Base-by-base conservation (phyloP, 805 yeast genomes). In the Cyberlindnera euphorbiae region DNA sequence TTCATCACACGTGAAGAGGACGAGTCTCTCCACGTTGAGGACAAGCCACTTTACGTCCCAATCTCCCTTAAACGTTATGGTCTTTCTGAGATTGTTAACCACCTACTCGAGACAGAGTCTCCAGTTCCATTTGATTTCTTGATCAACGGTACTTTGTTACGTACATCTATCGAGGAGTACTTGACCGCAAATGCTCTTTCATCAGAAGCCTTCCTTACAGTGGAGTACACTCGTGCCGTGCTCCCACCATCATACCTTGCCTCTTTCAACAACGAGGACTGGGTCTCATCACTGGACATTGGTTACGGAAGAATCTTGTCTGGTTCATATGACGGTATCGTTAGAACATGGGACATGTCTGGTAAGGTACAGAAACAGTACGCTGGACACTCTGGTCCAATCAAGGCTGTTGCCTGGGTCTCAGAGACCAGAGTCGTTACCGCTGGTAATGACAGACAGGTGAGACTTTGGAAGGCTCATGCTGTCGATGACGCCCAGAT, bases 311-410 rank as follows among this genome's bases (percentile, higher is more conserved):
- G 72, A 52, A 83, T 90, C 36, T 67, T 88, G 30, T 78, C 93
- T 11, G 98, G 97, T 26, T 79, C 95, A 0, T 93, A 89, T 55
- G 98, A 93, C 59, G 97, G 97, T 50, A 74, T 90, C 21, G 96
- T 90, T 17, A 75, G 97, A 46, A 77, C 93, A 9, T 93, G 89
- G 79, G 80, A 86, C 55, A 63, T 76, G 60, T 73, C 85, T 12
- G 97, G 97, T 8, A 71, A 75, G 33, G 82, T 89, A 8, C 81
- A 78, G 49, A 77, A 82, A 44, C 95, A 86, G 58, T 75, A 82
- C 48, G 74, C 76, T 35, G 97, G 97, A 18, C 98, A 93, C 59
- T 77, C 83, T 13, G 96, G 86, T 21, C 80, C 97, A 10, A 79
- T 93, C 36, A 81, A 82, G 56, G 71, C 84, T 12, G 95, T 87